These are phyloP conservation scores for Oenanthe sinensis DNA, from an alignment of 129 eudicot species.

Conservation along the genomic window DNA sequence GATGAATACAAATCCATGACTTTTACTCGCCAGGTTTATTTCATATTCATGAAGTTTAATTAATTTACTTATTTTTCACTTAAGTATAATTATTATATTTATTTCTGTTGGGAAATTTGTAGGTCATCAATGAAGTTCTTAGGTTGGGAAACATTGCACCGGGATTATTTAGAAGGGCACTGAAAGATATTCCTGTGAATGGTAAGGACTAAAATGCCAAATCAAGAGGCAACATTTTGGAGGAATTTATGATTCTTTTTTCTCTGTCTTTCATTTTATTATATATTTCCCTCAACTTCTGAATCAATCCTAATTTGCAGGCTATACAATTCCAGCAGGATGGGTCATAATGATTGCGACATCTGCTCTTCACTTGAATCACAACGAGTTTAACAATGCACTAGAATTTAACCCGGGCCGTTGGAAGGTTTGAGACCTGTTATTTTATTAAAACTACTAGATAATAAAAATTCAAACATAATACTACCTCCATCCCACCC, in stretches of 20 bases:
- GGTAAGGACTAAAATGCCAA: conserved; percentile 20
- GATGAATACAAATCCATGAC: conserved; percentile 56
- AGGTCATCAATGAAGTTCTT: conserved; percentile 55
- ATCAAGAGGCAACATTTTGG: not conserved
- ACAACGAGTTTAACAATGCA: conserved; percentile 38
- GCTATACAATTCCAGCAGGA: conserved; percentile 55
- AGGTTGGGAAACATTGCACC: conserved; percentile 56
- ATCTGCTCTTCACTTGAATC: conserved; percentile 35
- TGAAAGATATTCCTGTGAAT: conserved; percentile 42
- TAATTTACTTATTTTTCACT: not conserved
- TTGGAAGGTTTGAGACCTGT: conserved; percentile 41
- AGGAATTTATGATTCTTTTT: not conserved
- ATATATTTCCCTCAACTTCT: not conserved
- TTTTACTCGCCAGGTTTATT: conserved; percentile 41
- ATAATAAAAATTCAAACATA: not conserved
- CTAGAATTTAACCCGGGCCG: conserved; percentile 52
- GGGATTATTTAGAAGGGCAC: conserved; percentile 43
- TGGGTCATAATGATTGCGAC: conserved; percentile 53
- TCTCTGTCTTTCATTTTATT: not conserved
- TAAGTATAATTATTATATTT: not conserved
- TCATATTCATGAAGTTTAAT: not conserved
- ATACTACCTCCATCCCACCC: too few species aligned
- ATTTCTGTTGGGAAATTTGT: not conserved
- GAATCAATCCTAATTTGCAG: conserved; percentile 16
- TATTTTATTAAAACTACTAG: not conserved